Conservation (phyloP, 2,329 filamentous ascomycete species). For the Colletotrichum acutatum region DNA sequence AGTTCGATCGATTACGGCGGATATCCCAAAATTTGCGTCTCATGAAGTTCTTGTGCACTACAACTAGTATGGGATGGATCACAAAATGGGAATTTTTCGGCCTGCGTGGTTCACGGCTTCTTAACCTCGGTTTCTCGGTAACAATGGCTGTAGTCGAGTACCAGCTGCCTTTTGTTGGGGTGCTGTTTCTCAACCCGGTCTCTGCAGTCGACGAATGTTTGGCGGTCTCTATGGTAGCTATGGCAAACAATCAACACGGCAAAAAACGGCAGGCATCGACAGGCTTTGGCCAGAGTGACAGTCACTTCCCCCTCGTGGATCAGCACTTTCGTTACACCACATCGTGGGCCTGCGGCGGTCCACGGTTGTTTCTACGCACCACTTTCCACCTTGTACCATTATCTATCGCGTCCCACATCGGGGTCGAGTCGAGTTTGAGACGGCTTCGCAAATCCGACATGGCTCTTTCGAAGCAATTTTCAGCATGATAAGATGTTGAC, state of each 20-base stretch:
- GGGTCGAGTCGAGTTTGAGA: constrained; percentile 35
- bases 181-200: not conserved
- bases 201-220: constrained; percentile 26
- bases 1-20: constrained; percentile 35
- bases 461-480: constrained; percentile 34
- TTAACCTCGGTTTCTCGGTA: constrained; percentile 7
- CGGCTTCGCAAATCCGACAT: constrained; percentile 36
- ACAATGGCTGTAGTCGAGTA: constrained; percentile 7
- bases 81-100: constrained; percentile 33
- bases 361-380: constrained; percentile 32
- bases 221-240: constrained; percentile 36
- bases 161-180: not conserved
- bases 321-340: constrained; percentile 36
- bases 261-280: constrained; percentile 36
- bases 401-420: constrained; percentile 35
- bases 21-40: constrained; percentile 37
- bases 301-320: constrained; percentile 34
- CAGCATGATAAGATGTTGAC: constrained; percentile 38
- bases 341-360: constrained; percentile 24
- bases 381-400: constrained; percentile 38
- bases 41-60: constrained; percentile 36
- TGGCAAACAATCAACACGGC: constrained; percentile 38
- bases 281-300: constrained; percentile 35
- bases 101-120: constrained; percentile 23
- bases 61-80: constrained; percentile 35